A percentile compares a stretch with the other conserved stretches of the same genome.
phyloP scores from a whole-genome alignment of 768 basidiomycete genomes.

The Rhodotorula diobovata region DNA sequence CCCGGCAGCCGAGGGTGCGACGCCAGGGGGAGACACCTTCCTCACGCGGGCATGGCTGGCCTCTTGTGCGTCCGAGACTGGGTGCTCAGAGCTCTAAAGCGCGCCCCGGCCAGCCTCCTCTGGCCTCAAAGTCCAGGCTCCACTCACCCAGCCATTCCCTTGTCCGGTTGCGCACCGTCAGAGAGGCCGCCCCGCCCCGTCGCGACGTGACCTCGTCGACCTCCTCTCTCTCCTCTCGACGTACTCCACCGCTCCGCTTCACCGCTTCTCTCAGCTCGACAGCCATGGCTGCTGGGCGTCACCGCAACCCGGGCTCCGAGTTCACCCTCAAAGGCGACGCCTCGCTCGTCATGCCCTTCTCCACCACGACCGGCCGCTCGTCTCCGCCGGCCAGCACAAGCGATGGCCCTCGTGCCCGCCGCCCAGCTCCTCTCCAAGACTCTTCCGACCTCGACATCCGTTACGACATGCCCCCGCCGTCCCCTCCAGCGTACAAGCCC shows the following conservation, averaged over 20 bases:
- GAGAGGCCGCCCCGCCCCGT: no score
- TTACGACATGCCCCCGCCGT: not conserved
- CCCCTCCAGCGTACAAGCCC: not conserved
- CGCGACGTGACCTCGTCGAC: not conserved
- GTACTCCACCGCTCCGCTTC: not conserved
- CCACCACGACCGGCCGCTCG: conserved; percentile 8
- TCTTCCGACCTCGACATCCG: conserved; percentile 29
- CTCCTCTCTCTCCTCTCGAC: not conserved
- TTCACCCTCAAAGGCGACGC: conserved; percentile 26
- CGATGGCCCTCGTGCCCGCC: conserved; percentile 10
- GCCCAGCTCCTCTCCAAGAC: conserved; percentile 7
- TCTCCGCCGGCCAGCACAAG: not conserved
- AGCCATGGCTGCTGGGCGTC: conserved; percentile 8
- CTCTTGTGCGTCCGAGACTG: not conserved
- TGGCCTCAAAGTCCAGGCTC: no score
- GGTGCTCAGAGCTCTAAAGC: no score
- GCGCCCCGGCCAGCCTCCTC: no score
- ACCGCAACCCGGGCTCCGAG: conserved; percentile 13
- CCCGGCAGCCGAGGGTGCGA: not conserved
- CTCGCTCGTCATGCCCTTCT: conserved; percentile 9
- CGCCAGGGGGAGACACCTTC: not conserved
- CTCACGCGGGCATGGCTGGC: not conserved
- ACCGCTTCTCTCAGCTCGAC: not conserved
- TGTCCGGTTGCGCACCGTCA: no score
- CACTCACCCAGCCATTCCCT: no score